phyloP scores from a whole-genome alignment of 1,284 basidiomycete species.

The Amylostereum chailletii region DNA sequence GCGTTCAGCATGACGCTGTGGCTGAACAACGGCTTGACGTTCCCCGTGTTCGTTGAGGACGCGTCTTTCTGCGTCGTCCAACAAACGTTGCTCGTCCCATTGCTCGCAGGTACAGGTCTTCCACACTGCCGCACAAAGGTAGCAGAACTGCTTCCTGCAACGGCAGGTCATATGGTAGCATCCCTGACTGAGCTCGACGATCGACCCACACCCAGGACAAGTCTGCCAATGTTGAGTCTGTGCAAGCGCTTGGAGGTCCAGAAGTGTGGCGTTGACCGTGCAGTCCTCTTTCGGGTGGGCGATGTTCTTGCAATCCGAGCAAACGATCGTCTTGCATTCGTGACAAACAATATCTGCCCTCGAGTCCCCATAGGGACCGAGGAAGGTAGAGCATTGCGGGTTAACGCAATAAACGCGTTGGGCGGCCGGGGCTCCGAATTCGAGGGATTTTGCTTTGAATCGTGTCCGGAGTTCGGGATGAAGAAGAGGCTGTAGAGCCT shows the following conservation, averaged over 20 bases:
- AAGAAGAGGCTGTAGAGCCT: conserved; percentile 21
- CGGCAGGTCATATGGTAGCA: conserved; percentile 41
- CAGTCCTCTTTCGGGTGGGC: conserved; percentile 14
- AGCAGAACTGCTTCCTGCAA: conserved; percentile 37
- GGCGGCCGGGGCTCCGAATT: conserved; percentile 22
- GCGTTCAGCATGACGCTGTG: neutral
- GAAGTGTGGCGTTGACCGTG: conserved; percentile 20
- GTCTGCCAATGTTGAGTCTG: conserved; percentile 30
- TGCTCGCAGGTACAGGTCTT: conserved; percentile 32
- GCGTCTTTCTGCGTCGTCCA: conserved; percentile 23
- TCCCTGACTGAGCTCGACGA: conserved; percentile 33
- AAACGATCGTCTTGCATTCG: conserved; percentile 23
- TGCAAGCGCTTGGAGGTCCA: conserved; percentile 21
- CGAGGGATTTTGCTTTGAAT: conserved; percentile 23
- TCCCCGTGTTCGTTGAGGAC: conserved; percentile 10
- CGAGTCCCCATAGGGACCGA: conserved; percentile 24
- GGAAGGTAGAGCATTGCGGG: conserved; percentile 29
- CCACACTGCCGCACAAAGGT: conserved; percentile 31
- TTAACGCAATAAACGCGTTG: conserved; percentile 36
- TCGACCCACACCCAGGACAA: conserved; percentile 31
- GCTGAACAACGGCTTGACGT: neutral
- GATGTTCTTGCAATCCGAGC: conserved; percentile 24
- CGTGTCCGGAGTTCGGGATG: conserved; percentile 14
- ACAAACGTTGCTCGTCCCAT: conserved; percentile 30
- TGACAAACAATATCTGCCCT: conserved; percentile 5